Conservation (phyloP, 176 grass and related monocot species). For the Tillandsia leiboldiana region DNA sequence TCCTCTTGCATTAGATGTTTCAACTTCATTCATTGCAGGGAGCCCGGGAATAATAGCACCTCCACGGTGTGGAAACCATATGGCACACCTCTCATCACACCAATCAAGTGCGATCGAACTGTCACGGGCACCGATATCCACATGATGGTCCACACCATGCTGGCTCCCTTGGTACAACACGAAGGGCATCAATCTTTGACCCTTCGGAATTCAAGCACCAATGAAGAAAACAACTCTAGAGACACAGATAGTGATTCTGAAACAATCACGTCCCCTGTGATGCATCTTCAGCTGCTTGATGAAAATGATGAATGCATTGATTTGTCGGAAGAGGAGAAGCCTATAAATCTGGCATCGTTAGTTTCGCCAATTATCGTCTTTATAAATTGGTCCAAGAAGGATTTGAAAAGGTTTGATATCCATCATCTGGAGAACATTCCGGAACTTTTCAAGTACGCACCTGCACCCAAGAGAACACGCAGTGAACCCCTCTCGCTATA, state of each 20-base stretch:
- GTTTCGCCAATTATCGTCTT: conserved; percentile 49
- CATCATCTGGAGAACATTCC: conserved; percentile 65
- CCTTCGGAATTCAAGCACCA: conserved; percentile 41
- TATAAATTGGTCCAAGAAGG: conserved; percentile 76
- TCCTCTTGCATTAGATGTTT: conserved; percentile 21
- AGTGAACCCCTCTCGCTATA: conserved; percentile 93
- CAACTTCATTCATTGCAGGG: conserved; percentile 32
- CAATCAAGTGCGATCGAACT: conserved; percentile 54
- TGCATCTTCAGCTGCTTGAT: conserved; percentile 56
- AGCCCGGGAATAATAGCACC: conserved; percentile 45
- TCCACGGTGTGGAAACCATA: conserved; percentile 55
- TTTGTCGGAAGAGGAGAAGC: conserved; percentile 37
- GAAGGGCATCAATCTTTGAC: conserved; percentile 28
- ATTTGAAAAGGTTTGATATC: conserved; percentile 58
- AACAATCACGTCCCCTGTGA: background rate
- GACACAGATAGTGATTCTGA: background rate
- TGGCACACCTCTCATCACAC: conserved; percentile 76
- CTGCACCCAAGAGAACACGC: conserved; percentile 89
- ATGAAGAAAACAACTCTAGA: conserved; percentile 13
- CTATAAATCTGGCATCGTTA: conserved; percentile 41
- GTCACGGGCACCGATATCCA: conserved; percentile 60
- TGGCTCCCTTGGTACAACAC: conserved; percentile 56
- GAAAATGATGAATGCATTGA: conserved; percentile 61
- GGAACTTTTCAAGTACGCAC: conserved; percentile 84
- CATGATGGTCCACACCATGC: conserved; percentile 56